phyloP scores from a whole-genome alignment of 2,329 filamentous ascomycete genomes.

The Nannizziopsis barbatae region DNA sequence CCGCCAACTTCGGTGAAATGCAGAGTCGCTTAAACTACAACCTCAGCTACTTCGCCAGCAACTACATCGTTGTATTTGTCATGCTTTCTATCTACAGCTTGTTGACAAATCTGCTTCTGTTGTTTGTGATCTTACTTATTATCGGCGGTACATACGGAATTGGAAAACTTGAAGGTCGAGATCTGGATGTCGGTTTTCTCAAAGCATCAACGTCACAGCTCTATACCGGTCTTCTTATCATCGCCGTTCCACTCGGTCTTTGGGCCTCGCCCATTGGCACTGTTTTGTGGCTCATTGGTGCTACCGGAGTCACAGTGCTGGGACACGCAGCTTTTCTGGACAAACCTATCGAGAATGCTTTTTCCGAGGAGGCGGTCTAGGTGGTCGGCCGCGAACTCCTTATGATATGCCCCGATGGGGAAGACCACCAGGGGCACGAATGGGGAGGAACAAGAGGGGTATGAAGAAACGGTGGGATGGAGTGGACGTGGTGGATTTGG shows the following conservation, averaged over 20 bases:
- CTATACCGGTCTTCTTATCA: slow-evolving; percentile 74
- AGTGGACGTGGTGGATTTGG: slow-evolving; percentile 55
- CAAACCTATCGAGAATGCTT: slow-evolving; percentile 99
- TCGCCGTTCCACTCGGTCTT: slow-evolving; percentile 74
- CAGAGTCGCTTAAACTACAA: slow-evolving; percentile 97
- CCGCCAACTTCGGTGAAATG: slow-evolving; percentile 76
- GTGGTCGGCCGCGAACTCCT: slow-evolving; percentile 99
- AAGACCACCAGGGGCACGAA: slow-evolving; percentile 92
- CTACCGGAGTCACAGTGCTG: slow-evolving; percentile 82
- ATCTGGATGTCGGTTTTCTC: slow-evolving; percentile 74
- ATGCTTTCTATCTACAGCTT: slow-evolving; percentile 95
- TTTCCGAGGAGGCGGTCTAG: slow-evolving; percentile 99
- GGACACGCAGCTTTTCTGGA: slow-evolving; percentile 94
- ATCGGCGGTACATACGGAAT: slow-evolving; percentile 82
- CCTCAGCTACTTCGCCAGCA: slow-evolving; percentile 92
- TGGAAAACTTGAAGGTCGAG: slow-evolving; percentile 74
- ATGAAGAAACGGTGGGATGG: slow-evolving; percentile 43
- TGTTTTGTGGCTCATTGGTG: slow-evolving; percentile 89
- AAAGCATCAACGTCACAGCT: slow-evolving; percentile 83
- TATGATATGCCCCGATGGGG: slow-evolving; percentile 83
- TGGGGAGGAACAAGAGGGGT: slow-evolving; percentile 50
- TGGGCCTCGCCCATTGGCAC: slow-evolving; percentile 75
- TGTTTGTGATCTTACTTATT: slow-evolving; percentile 87
- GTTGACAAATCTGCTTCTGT: slow-evolving; percentile 71
- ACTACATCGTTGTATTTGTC: slow-evolving; percentile 86